Conservation (phyloP, 495 filamentous ascomycete genomes). For the Talaromyces nanjingensis region DNA sequence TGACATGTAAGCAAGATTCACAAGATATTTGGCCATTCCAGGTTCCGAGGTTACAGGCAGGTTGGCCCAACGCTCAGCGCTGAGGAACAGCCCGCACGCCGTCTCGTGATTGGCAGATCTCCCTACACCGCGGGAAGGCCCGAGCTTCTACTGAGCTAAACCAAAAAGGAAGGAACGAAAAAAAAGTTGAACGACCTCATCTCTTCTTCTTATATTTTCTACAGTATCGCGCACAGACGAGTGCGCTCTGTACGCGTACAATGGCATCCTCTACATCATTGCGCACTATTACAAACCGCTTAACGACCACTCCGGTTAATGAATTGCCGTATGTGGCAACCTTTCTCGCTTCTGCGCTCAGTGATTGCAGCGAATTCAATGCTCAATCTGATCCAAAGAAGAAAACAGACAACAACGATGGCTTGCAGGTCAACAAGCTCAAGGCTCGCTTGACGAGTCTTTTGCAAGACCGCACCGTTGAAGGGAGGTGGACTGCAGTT, state of each 20-base stretch:
- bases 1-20: background rate
- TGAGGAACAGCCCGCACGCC: background rate
- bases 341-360: conserved; percentile 51
- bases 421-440: conserved; percentile 65
- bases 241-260: background rate
- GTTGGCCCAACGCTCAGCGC: background rate
- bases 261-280: conserved; percentile 27
- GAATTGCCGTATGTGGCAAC: conserved; percentile 59
- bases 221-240: background rate
- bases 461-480: conserved; percentile 59
- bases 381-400: conserved; percentile 38
- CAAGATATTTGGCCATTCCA: background rate
- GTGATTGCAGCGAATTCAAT: conserved; percentile 52
- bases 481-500: conserved; percentile 70
- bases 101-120: background rate
- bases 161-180: background rate
- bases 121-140: background rate
- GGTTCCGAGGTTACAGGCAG: background rate
- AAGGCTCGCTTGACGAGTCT: conserved; percentile 70
- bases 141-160: background rate
- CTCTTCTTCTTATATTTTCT: background rate
- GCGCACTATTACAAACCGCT: conserved; percentile 57
- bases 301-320: conserved; percentile 55
- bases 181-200: background rate
- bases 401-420: conserved; percentile 50